These are phyloP conservation scores for Euphrasia confusa DNA, from an alignment of 257 asterid species.

Conservation along the genomic window DNA sequence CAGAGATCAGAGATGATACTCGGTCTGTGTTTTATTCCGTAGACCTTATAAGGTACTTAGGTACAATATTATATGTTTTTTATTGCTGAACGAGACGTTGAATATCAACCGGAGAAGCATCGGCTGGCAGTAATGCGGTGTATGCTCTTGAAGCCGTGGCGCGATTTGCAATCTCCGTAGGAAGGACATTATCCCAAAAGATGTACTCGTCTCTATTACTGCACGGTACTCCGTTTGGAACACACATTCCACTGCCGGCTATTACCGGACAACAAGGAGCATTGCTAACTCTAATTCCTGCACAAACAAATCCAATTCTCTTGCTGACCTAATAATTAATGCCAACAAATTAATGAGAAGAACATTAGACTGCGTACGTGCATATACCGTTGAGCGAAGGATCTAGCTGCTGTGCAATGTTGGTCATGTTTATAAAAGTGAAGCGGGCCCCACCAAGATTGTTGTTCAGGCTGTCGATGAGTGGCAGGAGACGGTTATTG, in stretches of 20 bases:
- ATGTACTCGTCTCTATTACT: constrained; percentile 23
- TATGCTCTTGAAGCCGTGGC: neutral
- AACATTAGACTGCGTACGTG: no score
- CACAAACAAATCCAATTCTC: no score
- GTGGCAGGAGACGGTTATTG: constrained; percentile 29
- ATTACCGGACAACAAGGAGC: constrained; percentile 36
- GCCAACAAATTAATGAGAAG: no score
- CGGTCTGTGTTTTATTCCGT: no score
- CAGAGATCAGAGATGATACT: no score
- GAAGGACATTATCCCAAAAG: constrained; percentile 25
- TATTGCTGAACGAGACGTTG: neutral
- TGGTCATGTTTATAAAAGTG: constrained; percentile 37
- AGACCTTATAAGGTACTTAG: no score
- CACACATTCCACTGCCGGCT: constrained; percentile 17
- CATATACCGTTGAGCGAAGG: constrained; percentile 35
- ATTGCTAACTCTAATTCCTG: constrained; percentile 23
- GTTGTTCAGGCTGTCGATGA: constrained; percentile 37
- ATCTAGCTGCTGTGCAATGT: constrained; percentile 27
- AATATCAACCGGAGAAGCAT: neutral
- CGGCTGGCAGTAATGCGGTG: neutral
- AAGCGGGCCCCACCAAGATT: constrained; percentile 30
- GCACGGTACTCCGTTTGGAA: constrained; percentile 26
- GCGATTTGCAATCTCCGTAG: neutral
- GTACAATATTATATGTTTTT: no score
- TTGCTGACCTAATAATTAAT: no score